Base-by-base conservation (phyloP, 257 asterid genomes). In the Fraxinus anomala region DNA sequence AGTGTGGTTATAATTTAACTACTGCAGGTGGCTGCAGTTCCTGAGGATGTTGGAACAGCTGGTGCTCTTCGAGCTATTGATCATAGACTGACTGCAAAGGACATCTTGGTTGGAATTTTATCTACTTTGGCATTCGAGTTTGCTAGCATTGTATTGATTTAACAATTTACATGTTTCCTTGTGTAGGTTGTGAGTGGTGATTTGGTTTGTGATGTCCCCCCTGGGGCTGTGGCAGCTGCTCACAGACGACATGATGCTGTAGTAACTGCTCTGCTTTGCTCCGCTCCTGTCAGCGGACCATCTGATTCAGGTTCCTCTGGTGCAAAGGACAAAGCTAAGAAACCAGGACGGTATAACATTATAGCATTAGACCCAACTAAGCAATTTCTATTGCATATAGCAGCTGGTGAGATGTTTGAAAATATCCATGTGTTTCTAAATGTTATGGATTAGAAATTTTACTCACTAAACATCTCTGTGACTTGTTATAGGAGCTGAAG, bases 1-100 rank as follows among this genome's bases (percentile, higher is more conserved):
- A 9, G 10, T 6, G 12, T 39, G 44, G 13, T 8, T 39, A 39
- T 39, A 9, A 39, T 39, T 8, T 39, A 39, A 39, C 44, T 39
- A 74, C 75, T 92, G 78, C 94, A 96, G 99, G 99, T 96, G 36
- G 88, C 88, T 70, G 91, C 98, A 79, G 99, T 96, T 75, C 88
- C 98, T 3, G 99, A 96, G 83, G 98, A 96, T 81, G 88, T 91
- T 9, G 99, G 99, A 70, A 93, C 98, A 73, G 98, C 99, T 84
- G 97, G 96, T 83, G 98, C 99, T 76, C 85, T 96, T 86, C 87
- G 97, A 80, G 96, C 97, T 73, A 93, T 96, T 78, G 89, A 86
- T 88, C 97, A 86, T 81, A 97, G 90, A 78, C 87, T 96, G 85
- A 92, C 91, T 79, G 97, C 97, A 0, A 88, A 86, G 74, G 97